Evolutionary conservation across 345 rosid genomes (phyloP).

Genomic region (Nephelium lappaceum): DNA sequence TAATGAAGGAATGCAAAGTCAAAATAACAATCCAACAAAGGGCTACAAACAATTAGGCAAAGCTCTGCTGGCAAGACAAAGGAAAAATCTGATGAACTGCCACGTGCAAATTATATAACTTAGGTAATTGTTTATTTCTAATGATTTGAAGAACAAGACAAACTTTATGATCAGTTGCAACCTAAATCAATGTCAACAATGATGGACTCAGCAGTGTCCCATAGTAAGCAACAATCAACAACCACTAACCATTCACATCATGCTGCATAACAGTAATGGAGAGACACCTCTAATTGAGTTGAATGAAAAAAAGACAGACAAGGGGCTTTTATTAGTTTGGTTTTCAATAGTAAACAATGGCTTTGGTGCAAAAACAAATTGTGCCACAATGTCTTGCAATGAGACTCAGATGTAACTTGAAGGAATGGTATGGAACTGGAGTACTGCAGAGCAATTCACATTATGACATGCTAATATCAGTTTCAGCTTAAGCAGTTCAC

Average conservation of each 20-base stretch:
- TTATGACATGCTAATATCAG: neutral
- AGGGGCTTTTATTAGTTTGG: neutral
- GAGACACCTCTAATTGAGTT: neutral
- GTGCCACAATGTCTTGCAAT: neutral
- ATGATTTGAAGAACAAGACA: neutral
- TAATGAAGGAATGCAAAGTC: neutral
- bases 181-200: too few species aligned
- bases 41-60: slow-evolving; percentile 1
- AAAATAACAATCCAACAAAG: neutral
- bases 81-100: neutral
- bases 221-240: neutral
- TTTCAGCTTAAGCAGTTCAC: slow-evolving; percentile 11
- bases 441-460: neutral
- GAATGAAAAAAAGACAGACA: neutral
- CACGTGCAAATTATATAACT: neutral
- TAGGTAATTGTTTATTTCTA: neutral
- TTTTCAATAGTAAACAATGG: slow-evolving; percentile 2
- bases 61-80: neutral
- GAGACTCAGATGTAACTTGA: neutral
- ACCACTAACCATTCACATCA: neutral
- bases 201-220: too few species aligned
- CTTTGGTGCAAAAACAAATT: neutral
- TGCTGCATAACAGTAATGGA: neutral
- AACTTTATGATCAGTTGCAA: neutral
- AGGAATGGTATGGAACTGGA: neutral